Evolutionary conservation across 805 yeast genomes (phyloP).

Genomic region (Metschnikowia bowlesiae): DNA sequence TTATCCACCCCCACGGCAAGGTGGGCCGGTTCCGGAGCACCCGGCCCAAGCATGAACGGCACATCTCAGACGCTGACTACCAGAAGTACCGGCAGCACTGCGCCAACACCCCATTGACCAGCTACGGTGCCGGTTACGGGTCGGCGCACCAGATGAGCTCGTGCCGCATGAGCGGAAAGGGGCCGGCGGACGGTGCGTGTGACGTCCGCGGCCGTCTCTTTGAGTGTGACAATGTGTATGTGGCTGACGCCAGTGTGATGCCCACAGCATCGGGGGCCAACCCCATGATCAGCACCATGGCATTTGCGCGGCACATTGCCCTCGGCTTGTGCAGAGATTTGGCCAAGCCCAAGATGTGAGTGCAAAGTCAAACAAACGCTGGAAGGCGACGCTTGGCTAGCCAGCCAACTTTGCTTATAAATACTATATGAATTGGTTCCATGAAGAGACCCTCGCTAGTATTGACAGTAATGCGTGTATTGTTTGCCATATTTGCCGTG

Average conservation of each 20-base stretch:
- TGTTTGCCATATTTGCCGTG: no score
- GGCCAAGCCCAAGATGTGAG: conserved; percentile 10
- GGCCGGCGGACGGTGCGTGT: conserved; percentile 41
- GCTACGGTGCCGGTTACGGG: conserved; percentile 35
- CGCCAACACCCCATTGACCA: conserved; percentile 23
- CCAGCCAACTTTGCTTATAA: not conserved
- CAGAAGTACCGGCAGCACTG: conserved; percentile 31
- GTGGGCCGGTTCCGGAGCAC: conserved; percentile 35
- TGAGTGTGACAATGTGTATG: conserved; percentile 45
- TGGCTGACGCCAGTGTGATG: conserved; percentile 47
- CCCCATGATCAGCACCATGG: conserved; percentile 49
- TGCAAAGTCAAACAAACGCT: no score
- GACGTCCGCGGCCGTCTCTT: conserved; percentile 42
- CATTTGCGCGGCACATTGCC: conserved; percentile 42
- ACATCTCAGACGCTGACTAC: conserved; percentile 41
- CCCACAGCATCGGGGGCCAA: conserved; percentile 53
- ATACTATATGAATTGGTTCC: not conserved
- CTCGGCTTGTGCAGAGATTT: conserved; percentile 34
- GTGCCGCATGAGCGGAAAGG: conserved; percentile 48
- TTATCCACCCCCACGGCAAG: conserved; percentile 30
- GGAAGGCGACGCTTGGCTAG: no score
- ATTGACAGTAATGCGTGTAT: no score
- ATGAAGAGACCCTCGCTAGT: no score
- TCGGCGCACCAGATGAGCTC: conserved; percentile 53
- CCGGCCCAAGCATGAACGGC: conserved; percentile 35